Percentiles rank a stretch among this genome's conserved stretches.
Evolutionary conservation across 768 basidiomycete species (phyloP).

Genomic region (Pseudohyphozyma bogoriensis): DNA sequence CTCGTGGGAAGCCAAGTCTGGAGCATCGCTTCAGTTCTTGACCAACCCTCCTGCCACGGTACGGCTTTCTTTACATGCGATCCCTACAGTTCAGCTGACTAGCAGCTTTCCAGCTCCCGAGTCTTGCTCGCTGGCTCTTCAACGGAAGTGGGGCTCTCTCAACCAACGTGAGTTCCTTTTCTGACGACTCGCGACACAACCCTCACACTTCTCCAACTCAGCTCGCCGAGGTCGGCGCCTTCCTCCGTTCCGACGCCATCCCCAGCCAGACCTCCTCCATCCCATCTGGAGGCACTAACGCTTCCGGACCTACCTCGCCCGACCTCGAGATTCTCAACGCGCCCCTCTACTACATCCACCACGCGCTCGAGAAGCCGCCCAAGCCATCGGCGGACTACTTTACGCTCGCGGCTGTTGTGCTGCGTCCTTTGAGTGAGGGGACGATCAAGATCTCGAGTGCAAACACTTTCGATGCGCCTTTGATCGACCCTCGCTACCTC

Average conservation of each 20-base stretch:
- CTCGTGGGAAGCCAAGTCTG: slow-evolving; percentile 8
- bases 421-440: slow-evolving; percentile 16
- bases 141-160: slow-evolving; percentile 14
- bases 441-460: slow-evolving; percentile 13
- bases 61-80: not conserved
- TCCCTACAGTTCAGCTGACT: not conserved
- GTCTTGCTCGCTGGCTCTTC: slow-evolving; percentile 16
- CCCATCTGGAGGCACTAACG: slow-evolving; percentile 5
- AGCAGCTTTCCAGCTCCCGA: slow-evolving; percentile 1
- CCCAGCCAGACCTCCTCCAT: slow-evolving; percentile 1
- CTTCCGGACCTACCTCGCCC: slow-evolving; percentile 12
- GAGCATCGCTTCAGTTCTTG: slow-evolving; percentile 8
- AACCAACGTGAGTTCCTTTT: slow-evolving; percentile 2
- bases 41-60: slow-evolving; percentile 17
- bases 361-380: slow-evolving; percentile 3
- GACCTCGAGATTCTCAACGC: slow-evolving; percentile 26
- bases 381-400: slow-evolving; percentile 6
- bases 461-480: slow-evolving; percentile 16
- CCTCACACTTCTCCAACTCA: not conserved
- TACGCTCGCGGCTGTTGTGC: slow-evolving; percentile 7
- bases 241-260: slow-evolving; percentile 21
- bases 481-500: slow-evolving; percentile 26
- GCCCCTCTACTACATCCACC: slow-evolving; percentile 7
- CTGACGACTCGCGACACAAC: not conserved
- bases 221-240: slow-evolving; percentile 22